Conservation (phyloP, 106 monocot genomes). For the Acorus calamus region DNA sequence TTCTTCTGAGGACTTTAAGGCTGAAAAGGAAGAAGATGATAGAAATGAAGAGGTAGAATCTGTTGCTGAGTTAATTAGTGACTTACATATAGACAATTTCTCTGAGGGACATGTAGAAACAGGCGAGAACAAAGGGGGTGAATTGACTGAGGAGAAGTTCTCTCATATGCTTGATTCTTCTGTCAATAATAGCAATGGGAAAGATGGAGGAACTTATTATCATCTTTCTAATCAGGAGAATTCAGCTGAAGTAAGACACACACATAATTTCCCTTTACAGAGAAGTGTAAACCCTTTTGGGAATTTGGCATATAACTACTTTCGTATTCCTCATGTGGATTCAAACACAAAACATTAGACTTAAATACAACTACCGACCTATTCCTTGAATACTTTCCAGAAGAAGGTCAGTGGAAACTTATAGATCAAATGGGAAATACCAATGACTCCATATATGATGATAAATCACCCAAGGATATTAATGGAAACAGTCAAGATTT, state of each 20-base stretch:
- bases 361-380: slow-evolving; percentile 61
- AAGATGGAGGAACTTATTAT: slow-evolving; percentile 6
- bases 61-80: slow-evolving; percentile 5
- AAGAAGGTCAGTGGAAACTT: slow-evolving; percentile 89
- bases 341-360: slow-evolving; percentile 29
- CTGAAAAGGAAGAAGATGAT: slow-evolving; percentile 5
- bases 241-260: slow-evolving; percentile 8
- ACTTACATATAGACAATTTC: slow-evolving; percentile 6
- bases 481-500: slow-evolving; percentile 6
- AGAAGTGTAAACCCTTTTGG: slow-evolving; percentile 27
- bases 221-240: slow-evolving; percentile 7
- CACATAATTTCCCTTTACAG: slow-evolving; percentile 18
- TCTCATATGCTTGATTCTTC: slow-evolving; percentile 10
- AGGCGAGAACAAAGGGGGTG: slow-evolving; percentile 1
- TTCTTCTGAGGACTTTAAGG: slow-evolving; percentile 1
- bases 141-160: slow-evolving; percentile 6
- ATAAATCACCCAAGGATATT: slow-evolving; percentile 8
- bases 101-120: slow-evolving; percentile 5
- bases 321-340: slow-evolving; percentile 17
- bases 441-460: slow-evolving; percentile 9
- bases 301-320: slow-evolving; percentile 40
- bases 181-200: slow-evolving; percentile 3
- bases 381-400: slow-evolving; percentile 44
- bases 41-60: slow-evolving; percentile 8
- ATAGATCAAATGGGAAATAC: slow-evolving; percentile 31